Evolutionary conservation across 2,329 filamentous ascomycete genomes (phyloP), one percentile per base, ranked within the genome.

Genomic region (Elsinoe necatrix): DNA sequence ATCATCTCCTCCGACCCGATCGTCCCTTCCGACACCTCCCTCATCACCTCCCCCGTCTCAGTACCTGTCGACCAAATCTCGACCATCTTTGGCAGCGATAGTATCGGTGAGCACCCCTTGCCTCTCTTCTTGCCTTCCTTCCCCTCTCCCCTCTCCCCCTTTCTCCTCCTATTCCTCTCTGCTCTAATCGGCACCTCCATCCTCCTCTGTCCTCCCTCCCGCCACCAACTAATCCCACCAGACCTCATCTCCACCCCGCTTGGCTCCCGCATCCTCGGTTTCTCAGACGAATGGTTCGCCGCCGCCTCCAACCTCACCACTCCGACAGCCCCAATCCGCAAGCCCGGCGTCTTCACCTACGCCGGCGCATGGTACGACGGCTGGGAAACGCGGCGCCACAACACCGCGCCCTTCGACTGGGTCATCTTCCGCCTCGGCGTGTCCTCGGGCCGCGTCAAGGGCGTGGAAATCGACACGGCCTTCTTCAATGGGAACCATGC

Each of bases 401-500:
- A 84, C 64, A 68, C 74, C 0, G 73, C 75, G 37, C 73, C 76
- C 9, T 80, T 75, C 60, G 81, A 84, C 68, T 84, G 78, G 78
- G 80, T 80, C 0, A 75, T 83, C 5, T 73, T 83, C 58, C 73
- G 77, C 43, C 73, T 83, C 0, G 80, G 80, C n/a, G 78, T 80
- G 0, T 74, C 85, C 8, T 87, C 84, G 1, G 88, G 87, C 47
- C 84, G 77, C 14, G 80, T 92, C 25, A 78, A 81, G 59, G 88
- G 88, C 14, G 75, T 91, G 48, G 88, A 92, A 72, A 78, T 92
- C 61, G 87, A 92, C 72, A 92, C 88, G 2, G 82, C 86, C 51
- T 88, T 84, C 74, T 93, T 92, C 77, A 83, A 80, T 59, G 88
- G 88, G 59, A 92, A 92, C 72, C 85, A 92, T 67, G 88, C 87